A percentile compares a stretch with the other conserved stretches of the same genome.
phyloP scores from a whole-genome alignment of 2,329 filamentous ascomycete genomes.

The Cladosporium sp. region DNA sequence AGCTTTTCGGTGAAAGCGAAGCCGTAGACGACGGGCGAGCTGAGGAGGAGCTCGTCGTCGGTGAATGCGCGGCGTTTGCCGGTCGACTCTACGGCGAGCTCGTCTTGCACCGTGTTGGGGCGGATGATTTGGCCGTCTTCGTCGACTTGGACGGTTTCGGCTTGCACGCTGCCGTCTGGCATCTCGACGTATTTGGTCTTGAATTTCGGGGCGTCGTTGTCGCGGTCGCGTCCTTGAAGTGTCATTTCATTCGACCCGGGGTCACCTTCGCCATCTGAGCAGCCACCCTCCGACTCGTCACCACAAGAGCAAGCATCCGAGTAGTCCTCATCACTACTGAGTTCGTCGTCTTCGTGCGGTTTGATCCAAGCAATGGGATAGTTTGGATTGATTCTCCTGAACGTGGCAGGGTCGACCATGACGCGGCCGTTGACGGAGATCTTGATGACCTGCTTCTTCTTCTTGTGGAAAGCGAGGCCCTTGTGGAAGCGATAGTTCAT shows the following conservation, averaged over 20 bases:
- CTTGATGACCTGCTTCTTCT: constrained; percentile 71
- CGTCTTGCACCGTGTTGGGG: constrained; percentile 21
- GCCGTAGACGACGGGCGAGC: constrained; percentile 78
- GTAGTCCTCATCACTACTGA: constrained; percentile 45
- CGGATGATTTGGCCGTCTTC: constrained; percentile 44
- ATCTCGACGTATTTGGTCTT: constrained; percentile 43
- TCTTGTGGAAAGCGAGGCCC: constrained; percentile 80
- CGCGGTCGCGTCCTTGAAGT: constrained; percentile 39
- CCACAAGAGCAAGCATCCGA: constrained; percentile 38
- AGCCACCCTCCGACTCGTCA: too few species aligned
- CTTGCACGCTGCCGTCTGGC: constrained; percentile 44
- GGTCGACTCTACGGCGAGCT: constrained; percentile 18
- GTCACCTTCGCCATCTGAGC: neutral
- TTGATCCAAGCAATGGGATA: constrained; percentile 73
- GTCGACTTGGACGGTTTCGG: constrained; percentile 51
- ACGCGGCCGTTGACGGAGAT: constrained; percentile 82
- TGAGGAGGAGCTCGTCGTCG: constrained; percentile 79
- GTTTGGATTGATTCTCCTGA: constrained; percentile 81
- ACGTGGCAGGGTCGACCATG: constrained; percentile 81
- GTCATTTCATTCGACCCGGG: constrained; percentile 13
- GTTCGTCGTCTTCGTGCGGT: constrained; percentile 58
- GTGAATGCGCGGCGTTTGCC: constrained; percentile 49
- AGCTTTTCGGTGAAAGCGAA: constrained; percentile 86
- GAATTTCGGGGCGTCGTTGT: constrained; percentile 33
- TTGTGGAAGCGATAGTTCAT: constrained; percentile 80